These are phyloP conservation scores for Linderniella brevidens DNA, from an alignment of 257 asterid genomes.

Conservation along the genomic window DNA sequence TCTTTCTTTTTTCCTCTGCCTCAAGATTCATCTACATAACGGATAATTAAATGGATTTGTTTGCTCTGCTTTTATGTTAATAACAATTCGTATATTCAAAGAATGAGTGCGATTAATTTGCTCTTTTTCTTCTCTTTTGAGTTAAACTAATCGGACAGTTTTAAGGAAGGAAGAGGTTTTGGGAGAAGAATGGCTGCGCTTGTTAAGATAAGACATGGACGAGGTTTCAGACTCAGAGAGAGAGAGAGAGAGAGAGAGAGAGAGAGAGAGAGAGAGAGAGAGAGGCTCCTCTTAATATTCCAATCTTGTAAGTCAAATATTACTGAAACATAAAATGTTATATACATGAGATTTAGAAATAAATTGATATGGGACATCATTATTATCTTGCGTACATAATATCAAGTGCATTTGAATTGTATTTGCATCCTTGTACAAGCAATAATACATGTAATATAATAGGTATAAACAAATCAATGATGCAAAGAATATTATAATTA, in stretches of 20 bases:
- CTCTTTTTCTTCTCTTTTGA: background rate
- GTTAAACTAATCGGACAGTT: background rate
- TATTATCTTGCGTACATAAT: too few species aligned
- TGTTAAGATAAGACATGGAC: conserved; percentile 8
- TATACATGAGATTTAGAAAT: too few species aligned
- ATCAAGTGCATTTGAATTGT: too few species aligned
- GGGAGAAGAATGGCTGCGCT: conserved; percentile 10
- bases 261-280: background rate
- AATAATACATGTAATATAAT: too few species aligned
- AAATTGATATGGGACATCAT: too few species aligned
- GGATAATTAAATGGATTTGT: too few species aligned
- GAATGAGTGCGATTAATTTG: too few species aligned
- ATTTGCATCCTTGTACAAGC: too few species aligned
- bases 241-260: background rate
- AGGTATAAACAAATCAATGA: too few species aligned
- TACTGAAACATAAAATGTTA: too few species aligned
- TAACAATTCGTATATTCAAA: too few species aligned
- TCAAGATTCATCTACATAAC: conserved; percentile 7
- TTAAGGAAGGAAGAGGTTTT: conserved; percentile 16
- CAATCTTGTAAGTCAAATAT: conserved; percentile 22
- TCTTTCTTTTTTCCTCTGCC: conserved; percentile 14
- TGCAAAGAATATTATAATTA: too few species aligned
- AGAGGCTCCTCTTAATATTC: conserved; percentile 18
- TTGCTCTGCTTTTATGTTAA: background rate
- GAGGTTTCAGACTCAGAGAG: conserved; percentile 6